These are phyloP conservation scores for Peronospora destructor DNA, from an alignment of 352 stramenopile species.

Conservation along the genomic window DNA sequence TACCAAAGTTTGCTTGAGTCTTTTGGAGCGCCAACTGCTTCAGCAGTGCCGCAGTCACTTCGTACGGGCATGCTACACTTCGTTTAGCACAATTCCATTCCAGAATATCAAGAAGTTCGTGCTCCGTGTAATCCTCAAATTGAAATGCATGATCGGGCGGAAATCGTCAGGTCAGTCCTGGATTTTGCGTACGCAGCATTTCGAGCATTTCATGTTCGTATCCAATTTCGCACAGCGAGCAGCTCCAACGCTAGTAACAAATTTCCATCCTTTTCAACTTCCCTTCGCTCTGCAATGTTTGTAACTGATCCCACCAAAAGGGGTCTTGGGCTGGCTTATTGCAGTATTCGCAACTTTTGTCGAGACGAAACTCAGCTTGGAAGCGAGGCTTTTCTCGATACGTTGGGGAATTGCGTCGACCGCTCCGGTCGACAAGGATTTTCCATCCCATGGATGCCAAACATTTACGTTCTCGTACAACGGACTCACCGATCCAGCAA, in stretches of 20 bases:
- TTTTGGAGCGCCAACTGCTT: conserved; percentile 63
- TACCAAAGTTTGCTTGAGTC: conserved; percentile 83
- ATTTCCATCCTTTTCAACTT: conserved; percentile 34
- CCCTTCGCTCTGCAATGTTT: conserved; percentile 23
- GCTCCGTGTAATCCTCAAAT: conserved; percentile 90
- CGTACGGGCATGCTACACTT: conserved; percentile 41
- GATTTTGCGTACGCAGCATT: conserved; percentile 87
- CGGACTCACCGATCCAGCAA: conserved; percentile 21
- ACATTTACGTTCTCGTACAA: conserved; percentile 29
- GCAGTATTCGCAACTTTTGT: neutral
- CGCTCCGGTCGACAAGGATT: conserved; percentile 30
- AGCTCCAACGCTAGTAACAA: conserved; percentile 57
- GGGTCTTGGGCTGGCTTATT: conserved; percentile 13
- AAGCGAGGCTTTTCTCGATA: conserved; percentile 35
- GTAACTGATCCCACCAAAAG: conserved; percentile 52
- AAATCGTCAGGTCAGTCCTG: conserved; percentile 83
- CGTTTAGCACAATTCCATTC: conserved; percentile 43
- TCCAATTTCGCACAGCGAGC: conserved; percentile 58
- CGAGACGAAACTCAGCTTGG: conserved; percentile 37
- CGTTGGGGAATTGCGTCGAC: conserved; percentile 26
- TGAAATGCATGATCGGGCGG: conserved; percentile 82
- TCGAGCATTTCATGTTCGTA: conserved; percentile 88
- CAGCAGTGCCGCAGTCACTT: conserved; percentile 47
- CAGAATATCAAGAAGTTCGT: conserved; percentile 76
- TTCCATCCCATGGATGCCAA: conserved; percentile 44